Conservation (phyloP, 257 asterid species). For the Capsicum baccatum region DNA sequence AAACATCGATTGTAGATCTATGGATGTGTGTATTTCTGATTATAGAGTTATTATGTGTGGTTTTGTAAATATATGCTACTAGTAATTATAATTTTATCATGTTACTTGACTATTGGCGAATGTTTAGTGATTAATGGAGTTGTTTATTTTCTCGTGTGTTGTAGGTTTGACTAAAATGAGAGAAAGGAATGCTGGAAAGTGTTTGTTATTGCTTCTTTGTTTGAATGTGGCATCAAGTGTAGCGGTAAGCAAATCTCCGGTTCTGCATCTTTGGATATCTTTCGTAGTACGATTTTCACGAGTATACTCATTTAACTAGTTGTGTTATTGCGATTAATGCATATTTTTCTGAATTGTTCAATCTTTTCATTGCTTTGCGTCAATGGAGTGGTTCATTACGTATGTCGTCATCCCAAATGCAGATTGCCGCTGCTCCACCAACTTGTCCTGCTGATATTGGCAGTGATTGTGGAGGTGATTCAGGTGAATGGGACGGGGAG, state of each 20-base stretch:
- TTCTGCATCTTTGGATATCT: conserved; percentile 8
- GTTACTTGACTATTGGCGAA: not conserved
- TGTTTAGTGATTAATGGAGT: not conserved
- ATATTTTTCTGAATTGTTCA: too few species aligned
- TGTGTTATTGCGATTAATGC: not conserved
- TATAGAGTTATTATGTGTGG: not conserved
- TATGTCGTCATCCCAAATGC: conserved; percentile 30
- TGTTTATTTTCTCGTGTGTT: not conserved
- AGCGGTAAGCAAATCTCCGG: conserved; percentile 50
- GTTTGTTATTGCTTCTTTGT: conserved; percentile 45
- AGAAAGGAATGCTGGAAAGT: conserved; percentile 46
- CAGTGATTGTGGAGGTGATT: conserved; percentile 48
- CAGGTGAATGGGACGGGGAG: conserved; percentile 85
- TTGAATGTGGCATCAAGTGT: conserved; percentile 42
- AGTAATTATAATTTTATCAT: too few species aligned
- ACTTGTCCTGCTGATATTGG: conserved; percentile 80
- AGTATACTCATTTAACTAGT: not conserved
- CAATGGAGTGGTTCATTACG: not conserved
- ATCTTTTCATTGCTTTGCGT: too few species aligned
- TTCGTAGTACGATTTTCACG: not conserved
- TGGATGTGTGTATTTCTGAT: not conserved
- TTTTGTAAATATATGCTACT: not conserved
- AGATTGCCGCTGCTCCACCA: conserved; percentile 74
- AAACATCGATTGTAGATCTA: too few species aligned
- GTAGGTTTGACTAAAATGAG: conserved; percentile 30